Evolutionary conservation across 2,329 filamentous ascomycete genomes (phyloP), one percentile per base, ranked within the genome.

Genomic region (Claviceps africana): DNA sequence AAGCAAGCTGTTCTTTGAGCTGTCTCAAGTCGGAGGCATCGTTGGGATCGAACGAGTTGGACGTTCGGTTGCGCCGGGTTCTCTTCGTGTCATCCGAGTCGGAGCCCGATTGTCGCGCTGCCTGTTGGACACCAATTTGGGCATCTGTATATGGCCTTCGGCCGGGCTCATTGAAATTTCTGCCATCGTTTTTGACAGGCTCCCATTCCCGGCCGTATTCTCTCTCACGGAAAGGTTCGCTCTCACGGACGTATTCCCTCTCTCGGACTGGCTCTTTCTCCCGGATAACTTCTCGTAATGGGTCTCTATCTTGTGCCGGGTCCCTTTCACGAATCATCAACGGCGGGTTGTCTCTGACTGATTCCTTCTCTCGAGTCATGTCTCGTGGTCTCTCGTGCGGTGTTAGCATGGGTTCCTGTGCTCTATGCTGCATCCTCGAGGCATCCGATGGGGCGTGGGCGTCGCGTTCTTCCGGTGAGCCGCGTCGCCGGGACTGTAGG

Each of bases 1-100:
- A 69, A 19, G 74, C 70, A 31, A 77, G 63, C 57, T 78, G 70
- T 25, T 75, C 71, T 58, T 77, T 76, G 43, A 79, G 62, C 10
- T 72, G 71, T 52, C 67, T 70, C 17, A 81, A 57, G 17, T 73
- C 73, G 31, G 68, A 69, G 2, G 75, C 69, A 56, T 81, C 72
- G 30, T 73, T 79, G 6, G 76, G 76, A 53, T 78, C 68, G 55
- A 81, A 81, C 1, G 65, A 67, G 43, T 64, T 62, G 0, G 72
- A 66, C 37, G 64, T 58, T 17, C 67, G 67, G 25, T 60, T 60
- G 7, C 70, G 68, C 43, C 73, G 69, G 19, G 65, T 55, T 48
- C 64, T 62, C 51, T 67, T 69, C n/a, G 59, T 63, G 39, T 72
- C 66, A 28, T 73, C 70, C 0, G 73, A 74, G 52, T 67, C 64